Evolutionary conservation across 371 early-diverging fungal genomes (phyloP).

Genomic region (Coemansia sp.): DNA sequence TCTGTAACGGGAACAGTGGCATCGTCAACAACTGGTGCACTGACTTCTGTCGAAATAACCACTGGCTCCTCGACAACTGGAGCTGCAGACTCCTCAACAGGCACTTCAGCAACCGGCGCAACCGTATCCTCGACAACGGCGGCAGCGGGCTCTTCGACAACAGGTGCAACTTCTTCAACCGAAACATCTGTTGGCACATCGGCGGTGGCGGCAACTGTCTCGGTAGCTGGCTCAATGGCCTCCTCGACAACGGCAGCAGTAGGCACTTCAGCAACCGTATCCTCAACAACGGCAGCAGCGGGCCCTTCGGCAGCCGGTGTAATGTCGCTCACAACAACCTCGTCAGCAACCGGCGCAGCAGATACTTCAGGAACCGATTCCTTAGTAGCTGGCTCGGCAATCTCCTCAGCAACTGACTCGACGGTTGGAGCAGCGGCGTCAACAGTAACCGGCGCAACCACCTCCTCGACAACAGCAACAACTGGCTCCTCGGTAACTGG

Average conservation of each 20-base stretch:
- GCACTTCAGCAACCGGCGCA: background rate
- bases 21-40: background rate
- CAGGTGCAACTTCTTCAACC: background rate
- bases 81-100: background rate
- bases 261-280: background rate
- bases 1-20: background rate
- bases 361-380: background rate
- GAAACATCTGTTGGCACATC: background rate
- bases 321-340: no score
- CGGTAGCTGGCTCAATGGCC: background rate
- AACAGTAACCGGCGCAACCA: background rate
- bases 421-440: background rate
- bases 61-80: no score
- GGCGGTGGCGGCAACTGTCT: background rate
- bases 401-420: no score
- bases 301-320: background rate
- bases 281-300: background rate
- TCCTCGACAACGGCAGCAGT: background rate
- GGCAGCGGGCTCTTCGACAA: background rate
- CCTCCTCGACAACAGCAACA: background rate
- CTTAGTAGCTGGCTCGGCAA: background rate
- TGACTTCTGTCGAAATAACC: background rate
- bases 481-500: background rate
- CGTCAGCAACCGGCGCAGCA: background rate
- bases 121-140: background rate